Evolutionary conservation across 495 filamentous ascomycete genomes (phyloP).

Genomic region (Chaetomidium leptoderma): DNA sequence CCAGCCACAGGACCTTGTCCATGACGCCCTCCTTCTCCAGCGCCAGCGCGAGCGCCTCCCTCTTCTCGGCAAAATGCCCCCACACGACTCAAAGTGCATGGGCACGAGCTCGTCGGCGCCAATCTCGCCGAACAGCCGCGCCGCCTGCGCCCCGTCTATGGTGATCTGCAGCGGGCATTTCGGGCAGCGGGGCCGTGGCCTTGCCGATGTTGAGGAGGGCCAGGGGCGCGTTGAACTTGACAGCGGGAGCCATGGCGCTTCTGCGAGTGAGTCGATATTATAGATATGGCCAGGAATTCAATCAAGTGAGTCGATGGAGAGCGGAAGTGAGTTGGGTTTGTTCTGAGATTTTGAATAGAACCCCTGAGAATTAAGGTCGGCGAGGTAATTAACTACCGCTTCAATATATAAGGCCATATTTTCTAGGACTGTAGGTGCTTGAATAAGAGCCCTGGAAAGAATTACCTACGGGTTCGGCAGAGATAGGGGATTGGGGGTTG

Average conservation of each 20-base stretch:
- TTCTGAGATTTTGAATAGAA: too few relatives aligned
- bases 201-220: slow-evolving; percentile 39
- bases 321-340: neutral
- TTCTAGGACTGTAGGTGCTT: too few relatives aligned
- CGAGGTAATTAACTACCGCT: too few relatives aligned
- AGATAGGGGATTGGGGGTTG: too few relatives aligned
- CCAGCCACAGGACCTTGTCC: slow-evolving; percentile 46
- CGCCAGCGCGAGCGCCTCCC: slow-evolving; percentile 38
- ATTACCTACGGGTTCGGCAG: too few relatives aligned
- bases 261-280: neutral
- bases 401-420: too few relatives aligned
- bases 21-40: slow-evolving; percentile 57
- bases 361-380: too few relatives aligned
- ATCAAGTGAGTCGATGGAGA: too few relatives aligned
- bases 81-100: slow-evolving; percentile 54
- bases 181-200: slow-evolving; percentile 28
- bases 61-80: slow-evolving; percentile 45
- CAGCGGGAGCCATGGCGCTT: slow-evolving; percentile 13
- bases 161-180: slow-evolving; percentile 43
- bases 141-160: slow-evolving; percentile 48
- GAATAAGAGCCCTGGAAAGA: too few relatives aligned
- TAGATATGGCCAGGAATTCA: too few relatives aligned
- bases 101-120: slow-evolving; percentile 47
- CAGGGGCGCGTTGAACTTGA: slow-evolving; percentile 19
- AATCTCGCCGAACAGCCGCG: slow-evolving; percentile 39